Evolutionary conservation across 164 flowering plant species (phyloP), one percentile per base, ranked within the genome.

Genomic region (Umbellularia californica): DNA sequence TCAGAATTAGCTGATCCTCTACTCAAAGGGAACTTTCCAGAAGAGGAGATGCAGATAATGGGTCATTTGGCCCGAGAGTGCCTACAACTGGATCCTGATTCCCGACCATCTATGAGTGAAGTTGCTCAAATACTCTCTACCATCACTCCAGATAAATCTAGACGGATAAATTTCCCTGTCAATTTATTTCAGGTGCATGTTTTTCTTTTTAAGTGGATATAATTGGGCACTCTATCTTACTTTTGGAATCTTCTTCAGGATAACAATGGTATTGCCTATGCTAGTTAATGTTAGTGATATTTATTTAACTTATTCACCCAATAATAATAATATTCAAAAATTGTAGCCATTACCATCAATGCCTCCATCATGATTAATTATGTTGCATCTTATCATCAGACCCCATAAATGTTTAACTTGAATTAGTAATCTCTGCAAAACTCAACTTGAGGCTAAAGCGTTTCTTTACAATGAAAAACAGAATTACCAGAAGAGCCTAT

Each of bases 51-150:
- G 89, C 95, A 88, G 76, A 86, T 92, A 79, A 85, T 95, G 98
- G 98, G 95, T 65, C 89, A 88, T 78, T 82, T 95, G 70, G 99
- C 98, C 41, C 90, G 90, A 83, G 99, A 95, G 83, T 95, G 99
- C 81, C 83, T 95, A 70, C 80, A 90, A 10, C 73, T 89, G 83
- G 99, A 93, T 83, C 99, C 98, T 62, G 98, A 93, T 74, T 82
- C 87, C 74, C 89, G 99, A 65, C 98, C 98, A 64, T 84, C 89
- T 60, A 95, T 95, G 99, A 89, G 88, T 55, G 99, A 95, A 75
- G 94, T 93, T 72, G 98, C 94, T 74, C 99, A 95, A 80, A 87
- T 93, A 73, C 93, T 95, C 79, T 91, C 95, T 64, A 90, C 89
- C 22, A 90, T 95, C 73, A 83, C 93, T 27, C 94, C 95, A 14